A percentile compares a stretch with the other conserved stretches of the same genome.
These are phyloP conservation scores for Nannochloris sp. DNA, from an alignment of 139 green algal species.

Conservation along the genomic window DNA sequence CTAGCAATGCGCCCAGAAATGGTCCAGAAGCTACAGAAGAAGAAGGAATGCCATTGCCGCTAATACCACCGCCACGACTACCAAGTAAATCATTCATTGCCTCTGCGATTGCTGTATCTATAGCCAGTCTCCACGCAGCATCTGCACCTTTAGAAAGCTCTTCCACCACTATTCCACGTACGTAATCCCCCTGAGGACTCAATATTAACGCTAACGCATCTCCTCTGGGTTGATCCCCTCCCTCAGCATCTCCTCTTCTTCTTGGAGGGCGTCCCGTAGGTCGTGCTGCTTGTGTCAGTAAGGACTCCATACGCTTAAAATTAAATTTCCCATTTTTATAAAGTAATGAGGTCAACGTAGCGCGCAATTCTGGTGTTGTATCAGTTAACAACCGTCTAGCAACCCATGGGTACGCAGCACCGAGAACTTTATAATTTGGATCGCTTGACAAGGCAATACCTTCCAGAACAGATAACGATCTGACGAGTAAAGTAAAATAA, in stretches of 20 bases:
- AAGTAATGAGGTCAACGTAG: constrained; percentile 67
- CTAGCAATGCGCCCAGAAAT: constrained; percentile 14
- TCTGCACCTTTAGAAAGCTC: constrained; percentile 81
- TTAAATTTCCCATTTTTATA: constrained; percentile 65
- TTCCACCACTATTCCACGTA: constrained; percentile 72
- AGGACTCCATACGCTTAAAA: constrained; percentile 69
- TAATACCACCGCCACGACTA: constrained; percentile 1
- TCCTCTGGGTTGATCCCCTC: constrained; percentile 16
- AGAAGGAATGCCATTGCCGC: neutral
- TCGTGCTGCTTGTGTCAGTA: constrained; percentile 58
- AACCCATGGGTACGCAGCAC: constrained; percentile 79
- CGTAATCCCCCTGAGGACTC: constrained; percentile 54
- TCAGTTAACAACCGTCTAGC: constrained; percentile 72
- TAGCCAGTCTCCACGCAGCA: constrained; percentile 48
- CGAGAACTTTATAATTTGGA: constrained; percentile 86
- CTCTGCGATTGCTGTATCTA: constrained; percentile 34
- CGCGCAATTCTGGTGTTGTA: constrained; percentile 51
- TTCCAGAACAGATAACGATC: constrained; percentile 76
- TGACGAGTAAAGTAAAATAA: constrained; percentile 88
- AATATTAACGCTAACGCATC: constrained; percentile 68
- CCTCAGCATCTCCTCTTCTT: neutral
- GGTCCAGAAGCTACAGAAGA: neutral
- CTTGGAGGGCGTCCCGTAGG: constrained; percentile 19
- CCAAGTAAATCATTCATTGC: neutral
- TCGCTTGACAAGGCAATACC: constrained; percentile 81